Base-by-base conservation (phyloP, 2,329 filamentous ascomycete genomes). In the Pestalotiopsis sp. region DNA sequence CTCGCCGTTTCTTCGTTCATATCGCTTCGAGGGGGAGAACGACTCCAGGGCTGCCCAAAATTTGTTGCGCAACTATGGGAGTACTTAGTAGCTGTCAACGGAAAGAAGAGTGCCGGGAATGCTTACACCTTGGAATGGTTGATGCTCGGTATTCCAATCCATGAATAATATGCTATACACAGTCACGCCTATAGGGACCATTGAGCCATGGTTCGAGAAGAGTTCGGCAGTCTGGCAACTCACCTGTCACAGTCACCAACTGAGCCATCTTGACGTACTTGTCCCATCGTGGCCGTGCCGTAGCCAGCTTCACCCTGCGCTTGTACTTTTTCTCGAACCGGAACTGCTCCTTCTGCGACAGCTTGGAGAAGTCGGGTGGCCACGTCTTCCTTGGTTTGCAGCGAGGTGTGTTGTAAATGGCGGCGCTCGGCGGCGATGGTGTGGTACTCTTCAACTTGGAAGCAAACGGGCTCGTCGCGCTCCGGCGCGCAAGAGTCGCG, bases 301-400 rank as follows among this genome's bases (percentile, higher is more conserved):
- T 75, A n/a, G 77, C 77, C 7, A 78, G 76, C 71, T 68, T 85
- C 31, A 92, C 80, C 66, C 93, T 86, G 66, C 93, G 86, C 81
- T 93, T 92, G 81, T 92, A 95, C 77, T 92, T 91, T 78, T 92
- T 90, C 83, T 95, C 93, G 74, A 94, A 91, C 58, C 90, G 87
- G 77, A 95, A 92, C 80, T 95, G 91, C 76, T 94, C 89, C 79
- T 92, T 92, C 61, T 85, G 82, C 49, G 89, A 89, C 69, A 95
- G 86, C 76, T 88, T 87, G 71, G 85, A 82, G 80, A 95, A 92
- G 79, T 94, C 90, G 13, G 93, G 93, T 68, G 93, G 93, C 93
- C 93, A 95, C 72, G 88, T 83, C 77, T 91, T 92, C 80, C 92
- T 91, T 63, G 90, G 87, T 75, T 84, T 87, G 81, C 88, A 91